Evolutionary conservation across 257 asterid species (phyloP).

Genomic region (Solanum microdontum): DNA sequence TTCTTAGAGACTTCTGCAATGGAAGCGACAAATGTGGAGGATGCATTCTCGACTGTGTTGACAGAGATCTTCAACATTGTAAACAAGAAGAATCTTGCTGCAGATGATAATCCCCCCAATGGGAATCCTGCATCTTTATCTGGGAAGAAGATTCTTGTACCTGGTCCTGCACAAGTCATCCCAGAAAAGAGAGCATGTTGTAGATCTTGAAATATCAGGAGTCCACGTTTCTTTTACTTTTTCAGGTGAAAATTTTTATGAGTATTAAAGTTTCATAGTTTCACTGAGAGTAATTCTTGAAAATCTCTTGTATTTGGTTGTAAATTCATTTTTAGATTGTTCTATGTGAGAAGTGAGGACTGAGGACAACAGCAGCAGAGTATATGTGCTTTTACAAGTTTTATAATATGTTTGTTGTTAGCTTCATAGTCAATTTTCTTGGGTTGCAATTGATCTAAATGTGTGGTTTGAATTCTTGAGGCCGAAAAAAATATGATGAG

Average conservation of each 20-base stretch:
- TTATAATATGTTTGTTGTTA: not conserved
- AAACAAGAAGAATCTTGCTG: slow-evolving; percentile 52
- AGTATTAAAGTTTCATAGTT: not conserved
- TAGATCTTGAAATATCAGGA: slow-evolving; percentile 12
- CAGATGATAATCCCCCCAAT: slow-evolving; percentile 39
- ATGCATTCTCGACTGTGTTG: slow-evolving; percentile 49
- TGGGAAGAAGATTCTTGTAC: slow-evolving; percentile 53
- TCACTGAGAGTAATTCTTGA: not conserved
- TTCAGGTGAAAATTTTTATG: not conserved
- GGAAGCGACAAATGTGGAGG: slow-evolving; percentile 67
- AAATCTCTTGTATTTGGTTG: not conserved
- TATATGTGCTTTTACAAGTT: not conserved
- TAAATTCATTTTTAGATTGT: not conserved
- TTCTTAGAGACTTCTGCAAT: slow-evolving; percentile 75
- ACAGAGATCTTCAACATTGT: slow-evolving; percentile 60
- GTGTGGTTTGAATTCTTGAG: not conserved
- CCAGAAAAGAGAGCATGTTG: slow-evolving; percentile 70
- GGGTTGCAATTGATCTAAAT: not conserved
- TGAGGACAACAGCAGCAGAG: not conserved
- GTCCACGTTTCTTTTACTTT: not conserved
- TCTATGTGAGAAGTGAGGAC: not conserved
- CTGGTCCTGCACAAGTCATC: slow-evolving; percentile 57
- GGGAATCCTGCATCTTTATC: slow-evolving; percentile 45
- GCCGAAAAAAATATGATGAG: not conserved
- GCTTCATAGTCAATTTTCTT: not conserved